Percentiles rank a stretch among this genome's conserved stretches.
Evolutionary conservation across 805 yeast species (phyloP).

Genomic region (Candida anglica): DNA sequence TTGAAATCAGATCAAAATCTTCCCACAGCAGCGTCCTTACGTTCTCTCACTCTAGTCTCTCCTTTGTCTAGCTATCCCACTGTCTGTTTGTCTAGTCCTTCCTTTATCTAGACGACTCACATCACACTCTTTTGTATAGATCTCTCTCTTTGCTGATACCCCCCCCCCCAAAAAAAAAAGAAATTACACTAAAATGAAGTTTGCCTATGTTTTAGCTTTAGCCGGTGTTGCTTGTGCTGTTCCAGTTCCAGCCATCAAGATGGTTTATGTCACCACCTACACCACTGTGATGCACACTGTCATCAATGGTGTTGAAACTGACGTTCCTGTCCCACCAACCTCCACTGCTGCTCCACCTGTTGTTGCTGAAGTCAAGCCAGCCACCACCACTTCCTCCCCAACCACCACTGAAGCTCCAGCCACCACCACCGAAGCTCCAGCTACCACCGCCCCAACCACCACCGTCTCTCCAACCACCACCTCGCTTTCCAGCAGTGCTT

Average conservation of each 20-base stretch:
- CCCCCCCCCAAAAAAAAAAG: neutral
- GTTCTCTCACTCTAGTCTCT: too few relatives aligned
- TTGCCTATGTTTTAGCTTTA: slow-evolving; percentile 13
- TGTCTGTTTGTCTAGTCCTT: slow-evolving; percentile 4
- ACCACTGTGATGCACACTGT: slow-evolving; percentile 12
- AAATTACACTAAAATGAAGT: slow-evolving; percentile 11
- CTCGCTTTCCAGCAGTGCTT: slow-evolving; percentile 7
- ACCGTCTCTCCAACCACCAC: slow-evolving; percentile 9
- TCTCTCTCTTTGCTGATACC: neutral
- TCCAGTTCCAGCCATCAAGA: slow-evolving; percentile 25
- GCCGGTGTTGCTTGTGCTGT: slow-evolving; percentile 13
- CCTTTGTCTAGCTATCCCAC: too few relatives aligned
- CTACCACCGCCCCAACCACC: slow-evolving; percentile 7
- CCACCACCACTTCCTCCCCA: slow-evolving; percentile 7
- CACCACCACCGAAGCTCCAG: slow-evolving; percentile 1
- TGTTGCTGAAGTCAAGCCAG: slow-evolving; percentile 7
- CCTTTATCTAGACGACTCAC: slow-evolving; percentile 6
- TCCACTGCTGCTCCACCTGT: too few relatives aligned
- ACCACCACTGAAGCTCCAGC: slow-evolving; percentile 11
- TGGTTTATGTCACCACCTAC: slow-evolving; percentile 19
- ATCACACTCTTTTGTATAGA: neutral
- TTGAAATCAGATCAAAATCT: too few relatives aligned
- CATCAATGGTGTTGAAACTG: slow-evolving; percentile 4
- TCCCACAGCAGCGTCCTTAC: too few relatives aligned
- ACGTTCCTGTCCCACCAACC: slow-evolving; percentile 3